Conservation (phyloP, 176 grass and related monocot genomes). For the Coix lacrymajobi region DNA sequence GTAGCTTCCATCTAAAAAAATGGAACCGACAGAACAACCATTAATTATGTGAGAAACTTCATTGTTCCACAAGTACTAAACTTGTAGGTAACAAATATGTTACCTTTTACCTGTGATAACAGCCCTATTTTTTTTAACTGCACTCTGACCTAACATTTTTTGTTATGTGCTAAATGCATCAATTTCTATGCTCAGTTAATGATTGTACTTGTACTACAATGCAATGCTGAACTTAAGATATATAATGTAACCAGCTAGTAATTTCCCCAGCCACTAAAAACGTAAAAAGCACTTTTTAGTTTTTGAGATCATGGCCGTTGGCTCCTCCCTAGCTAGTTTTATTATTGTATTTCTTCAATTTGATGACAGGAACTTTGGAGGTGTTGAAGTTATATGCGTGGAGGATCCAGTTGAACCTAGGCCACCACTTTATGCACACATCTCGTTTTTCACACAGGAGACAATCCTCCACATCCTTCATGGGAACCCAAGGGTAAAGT, state of each 20-base stretch:
- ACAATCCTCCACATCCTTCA: slow-evolving; percentile 33
- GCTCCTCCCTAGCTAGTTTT: neutral
- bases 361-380: slow-evolving; percentile 24
- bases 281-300: neutral
- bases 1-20: neutral
- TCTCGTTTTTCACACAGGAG: slow-evolving; percentile 39
- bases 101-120: neutral
- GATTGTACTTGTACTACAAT: neutral
- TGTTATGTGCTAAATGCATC: neutral
- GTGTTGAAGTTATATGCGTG: slow-evolving; percentile 41
- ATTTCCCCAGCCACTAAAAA: neutral
- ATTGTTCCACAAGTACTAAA: neutral
- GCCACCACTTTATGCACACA: slow-evolving; percentile 52
- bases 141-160: neutral
- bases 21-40: neutral
- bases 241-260: neutral
- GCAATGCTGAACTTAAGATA: neutral
- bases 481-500: slow-evolving; percentile 38
- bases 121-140: neutral
- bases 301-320: neutral
- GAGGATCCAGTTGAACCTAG: slow-evolving; percentile 30
- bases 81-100: neutral
- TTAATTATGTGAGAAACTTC: neutral
- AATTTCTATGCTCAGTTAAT: neutral
- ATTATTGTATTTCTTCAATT: neutral